Evolutionary conservation across 2,329 filamentous ascomycete genomes (phyloP).

Genomic region (Colletotrichum aenigma): DNA sequence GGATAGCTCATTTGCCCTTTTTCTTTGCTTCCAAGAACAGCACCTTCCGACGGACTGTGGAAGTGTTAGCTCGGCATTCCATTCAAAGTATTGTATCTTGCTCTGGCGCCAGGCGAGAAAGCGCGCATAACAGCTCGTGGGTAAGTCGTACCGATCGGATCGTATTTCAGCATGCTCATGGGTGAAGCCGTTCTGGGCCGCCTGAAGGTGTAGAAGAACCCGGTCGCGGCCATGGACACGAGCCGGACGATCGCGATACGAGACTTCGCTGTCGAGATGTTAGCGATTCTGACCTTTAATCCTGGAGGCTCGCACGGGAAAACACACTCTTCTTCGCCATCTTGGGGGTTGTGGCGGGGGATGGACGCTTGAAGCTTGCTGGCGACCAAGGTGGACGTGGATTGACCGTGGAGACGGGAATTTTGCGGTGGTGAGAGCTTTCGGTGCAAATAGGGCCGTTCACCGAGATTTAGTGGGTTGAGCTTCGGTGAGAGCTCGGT

Average conservation of each 20-base stretch:
- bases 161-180: slow-evolving; percentile 98
- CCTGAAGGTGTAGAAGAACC: slow-evolving; percentile 92
- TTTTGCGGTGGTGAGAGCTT: not conserved
- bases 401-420: not conserved
- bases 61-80: not conserved
- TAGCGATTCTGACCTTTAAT: not conserved
- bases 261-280: slow-evolving; percentile 71
- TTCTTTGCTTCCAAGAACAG: slow-evolving; percentile 94
- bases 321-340: slow-evolving; percentile 23
- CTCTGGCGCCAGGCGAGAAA: not conserved
- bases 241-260: slow-evolving; percentile 93
- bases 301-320: too few relatives aligned
- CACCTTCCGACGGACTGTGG: slow-evolving; percentile 87
- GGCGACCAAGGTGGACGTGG: slow-evolving; percentile 28
- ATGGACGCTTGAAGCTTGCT: slow-evolving; percentile 9
- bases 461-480: not conserved
- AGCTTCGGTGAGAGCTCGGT: not conserved
- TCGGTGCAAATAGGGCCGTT: slow-evolving; percentile 17
- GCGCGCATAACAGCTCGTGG: not conserved
- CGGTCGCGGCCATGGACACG: slow-evolving; percentile 97
- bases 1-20: slow-evolving; percentile 60
- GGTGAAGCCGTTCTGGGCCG: slow-evolving; percentile 82
- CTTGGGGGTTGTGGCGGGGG: slow-evolving; percentile 3
- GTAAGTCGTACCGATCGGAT: slow-evolving; percentile 77
- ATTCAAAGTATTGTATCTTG: too few relatives aligned